Percentiles rank a stretch among this genome's conserved stretches.
These are phyloP conservation scores for Asparagopsis taxiformis DNA, from an alignment of 31 red algal genomes.

Conservation along the genomic window DNA sequence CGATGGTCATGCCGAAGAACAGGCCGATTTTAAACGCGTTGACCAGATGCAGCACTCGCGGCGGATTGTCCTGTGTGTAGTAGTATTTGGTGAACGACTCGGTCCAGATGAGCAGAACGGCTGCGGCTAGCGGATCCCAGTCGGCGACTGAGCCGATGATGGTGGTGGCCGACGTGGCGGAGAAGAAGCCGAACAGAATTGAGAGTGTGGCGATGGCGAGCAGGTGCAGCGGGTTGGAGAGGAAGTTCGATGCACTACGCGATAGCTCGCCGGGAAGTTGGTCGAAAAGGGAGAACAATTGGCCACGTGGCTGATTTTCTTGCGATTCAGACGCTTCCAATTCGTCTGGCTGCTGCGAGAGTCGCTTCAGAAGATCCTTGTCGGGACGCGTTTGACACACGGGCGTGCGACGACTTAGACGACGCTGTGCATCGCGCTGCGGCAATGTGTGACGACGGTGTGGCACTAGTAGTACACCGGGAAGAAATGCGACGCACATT, in stretches of 20 bases:
- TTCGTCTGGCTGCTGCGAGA: too few relatives aligned
- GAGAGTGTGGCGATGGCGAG: slow-evolving; percentile 15
- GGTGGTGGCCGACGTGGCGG: slow-evolving; percentile 78
- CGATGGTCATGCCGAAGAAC: slow-evolving; percentile 77
- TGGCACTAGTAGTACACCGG: too few relatives aligned
- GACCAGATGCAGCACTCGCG: slow-evolving; percentile 54
- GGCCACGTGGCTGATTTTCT: too few relatives aligned
- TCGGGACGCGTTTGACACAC: too few relatives aligned
- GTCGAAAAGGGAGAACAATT: too few relatives aligned
- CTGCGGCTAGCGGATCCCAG: slow-evolving; percentile 92
- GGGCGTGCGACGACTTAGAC: too few relatives aligned
- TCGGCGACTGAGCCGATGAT: slow-evolving; percentile 93
- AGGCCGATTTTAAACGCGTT: slow-evolving; percentile 93
- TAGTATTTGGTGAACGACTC: slow-evolving; percentile 76
- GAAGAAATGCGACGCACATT: too few relatives aligned
- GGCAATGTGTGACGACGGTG: too few relatives aligned
- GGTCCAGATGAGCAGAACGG: slow-evolving; percentile 78
- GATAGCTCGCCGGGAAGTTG: too few relatives aligned
- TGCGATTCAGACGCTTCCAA: too few relatives aligned
- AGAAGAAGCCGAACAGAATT: slow-evolving; percentile 84
- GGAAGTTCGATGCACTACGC: neutral
- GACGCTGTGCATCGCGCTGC: too few relatives aligned
- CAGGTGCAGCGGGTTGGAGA: slow-evolving; percentile 26
- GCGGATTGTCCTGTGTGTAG: slow-evolving; percentile 21
- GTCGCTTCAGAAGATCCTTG: too few relatives aligned